Percentiles rank a stretch among this genome's conserved stretches.
Conservation (phyloP, 306 rosid species). For the Trifolium dubium region DNA sequence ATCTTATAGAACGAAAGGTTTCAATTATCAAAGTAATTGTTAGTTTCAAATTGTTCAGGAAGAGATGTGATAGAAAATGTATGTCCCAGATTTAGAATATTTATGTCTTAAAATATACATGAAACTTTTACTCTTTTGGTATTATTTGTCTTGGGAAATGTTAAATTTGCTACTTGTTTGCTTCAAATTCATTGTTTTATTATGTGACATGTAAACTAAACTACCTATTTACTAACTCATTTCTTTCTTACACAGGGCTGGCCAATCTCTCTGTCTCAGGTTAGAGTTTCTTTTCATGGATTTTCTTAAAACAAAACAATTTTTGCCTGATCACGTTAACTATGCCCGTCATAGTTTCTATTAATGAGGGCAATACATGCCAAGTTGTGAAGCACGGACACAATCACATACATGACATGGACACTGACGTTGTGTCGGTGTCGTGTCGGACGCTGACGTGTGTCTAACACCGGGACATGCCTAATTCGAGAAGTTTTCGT, state of each 20-base stretch:
- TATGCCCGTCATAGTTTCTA: not conserved
- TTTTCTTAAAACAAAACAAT: not conserved
- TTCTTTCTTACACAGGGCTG: conserved; percentile 60
- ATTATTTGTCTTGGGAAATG: not conserved
- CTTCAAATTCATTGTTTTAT: no score
- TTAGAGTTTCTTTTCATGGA: conserved; percentile 49
- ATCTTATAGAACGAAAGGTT: no score
- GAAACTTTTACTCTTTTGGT: conserved; percentile 3
- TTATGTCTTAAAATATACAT: not conserved
- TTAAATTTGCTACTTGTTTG: not conserved
- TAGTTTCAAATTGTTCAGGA: no score
- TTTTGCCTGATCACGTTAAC: not conserved
- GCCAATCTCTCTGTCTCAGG: conserved; percentile 95
- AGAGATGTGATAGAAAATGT: no score
- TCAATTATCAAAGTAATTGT: no score
- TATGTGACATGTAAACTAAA: not conserved
- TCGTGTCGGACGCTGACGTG: no score
- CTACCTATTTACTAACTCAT: conserved; percentile 29
- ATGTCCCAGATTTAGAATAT: not conserved
- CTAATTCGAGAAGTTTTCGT: no score
- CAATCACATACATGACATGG: no score
- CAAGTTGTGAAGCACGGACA: no score
- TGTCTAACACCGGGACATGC: no score
- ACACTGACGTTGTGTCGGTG: no score
- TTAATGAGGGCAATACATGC: not conserved